Conservation (phyloP, 2,329 filamentous ascomycete species). For the Alternaria rosae region DNA sequence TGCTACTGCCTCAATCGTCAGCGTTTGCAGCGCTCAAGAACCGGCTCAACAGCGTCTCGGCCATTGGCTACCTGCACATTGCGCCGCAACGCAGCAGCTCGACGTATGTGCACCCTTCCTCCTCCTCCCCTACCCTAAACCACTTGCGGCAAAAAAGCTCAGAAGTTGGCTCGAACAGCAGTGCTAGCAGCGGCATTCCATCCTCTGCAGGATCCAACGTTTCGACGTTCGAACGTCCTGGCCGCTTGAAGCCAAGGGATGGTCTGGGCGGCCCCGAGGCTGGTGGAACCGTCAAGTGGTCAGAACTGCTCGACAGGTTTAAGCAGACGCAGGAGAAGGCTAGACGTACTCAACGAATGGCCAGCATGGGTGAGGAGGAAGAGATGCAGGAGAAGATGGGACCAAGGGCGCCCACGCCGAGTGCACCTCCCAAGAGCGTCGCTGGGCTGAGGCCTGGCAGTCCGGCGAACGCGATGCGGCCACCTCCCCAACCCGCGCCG, state of each 20-base stretch:
- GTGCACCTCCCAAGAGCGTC: constrained; percentile 35
- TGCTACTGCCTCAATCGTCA: constrained; percentile 97
- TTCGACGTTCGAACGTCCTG: constrained; percentile 62
- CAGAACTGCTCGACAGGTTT: constrained; percentile 93
- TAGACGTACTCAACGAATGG: constrained; percentile 69
- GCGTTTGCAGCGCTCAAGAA: constrained; percentile 98
- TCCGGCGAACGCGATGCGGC: constrained; percentile 31
- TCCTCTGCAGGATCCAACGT: constrained; percentile 31
- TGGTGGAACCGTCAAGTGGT: constrained; percentile 80
- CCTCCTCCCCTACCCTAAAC: constrained; percentile 45
- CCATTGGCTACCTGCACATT: constrained; percentile 92
- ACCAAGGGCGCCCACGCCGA: constrained; percentile 30
- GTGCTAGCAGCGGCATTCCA: constrained; percentile 16
- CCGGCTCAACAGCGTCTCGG: constrained; percentile 93
- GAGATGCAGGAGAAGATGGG: constrained; percentile 41
- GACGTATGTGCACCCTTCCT: constrained; percentile 63
- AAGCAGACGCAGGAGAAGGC: constrained; percentile 87
- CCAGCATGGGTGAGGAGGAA: constrained; percentile 49
- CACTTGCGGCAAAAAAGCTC: constrained; percentile 54
- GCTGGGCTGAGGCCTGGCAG: constrained; percentile 30
- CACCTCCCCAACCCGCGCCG: constrained; percentile 25
- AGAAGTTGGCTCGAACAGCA: constrained; percentile 48
- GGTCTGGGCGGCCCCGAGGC: constrained; percentile 63
- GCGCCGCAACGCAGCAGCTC: constrained; percentile 72
- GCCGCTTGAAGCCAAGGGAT: constrained; percentile 72